Evolutionary conservation across 345 rosid genomes (phyloP).

Genomic region (Syzygium aromaticum): DNA sequence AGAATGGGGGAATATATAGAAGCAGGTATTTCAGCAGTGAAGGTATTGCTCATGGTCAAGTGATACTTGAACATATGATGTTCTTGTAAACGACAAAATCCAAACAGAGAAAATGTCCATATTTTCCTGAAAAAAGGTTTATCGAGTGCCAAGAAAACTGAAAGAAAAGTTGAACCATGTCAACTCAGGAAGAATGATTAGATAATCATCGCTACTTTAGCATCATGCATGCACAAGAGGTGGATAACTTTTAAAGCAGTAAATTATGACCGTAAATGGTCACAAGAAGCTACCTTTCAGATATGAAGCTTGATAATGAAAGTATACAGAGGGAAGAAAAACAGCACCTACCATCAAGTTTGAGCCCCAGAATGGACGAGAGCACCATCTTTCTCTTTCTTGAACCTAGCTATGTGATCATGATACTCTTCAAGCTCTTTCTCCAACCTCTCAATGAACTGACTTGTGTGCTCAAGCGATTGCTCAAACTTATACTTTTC

Average conservation of each 20-base stretch:
- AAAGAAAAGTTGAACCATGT: neutral
- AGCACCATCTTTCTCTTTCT: conserved; percentile 26
- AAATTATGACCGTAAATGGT: neutral
- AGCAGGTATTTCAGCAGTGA: neutral
- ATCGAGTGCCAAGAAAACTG: neutral
- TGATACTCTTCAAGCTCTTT: conserved; percentile 73
- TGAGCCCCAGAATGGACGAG: neutral
- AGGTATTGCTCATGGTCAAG: neutral
- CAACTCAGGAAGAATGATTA: neutral
- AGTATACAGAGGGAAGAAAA: neutral
- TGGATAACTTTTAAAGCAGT: neutral
- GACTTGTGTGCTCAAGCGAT: conserved; percentile 91
- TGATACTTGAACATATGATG: neutral
- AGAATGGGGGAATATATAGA: neutral
- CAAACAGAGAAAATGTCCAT: neutral
- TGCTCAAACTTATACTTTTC: conserved; percentile 74
- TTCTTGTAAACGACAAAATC: neutral
- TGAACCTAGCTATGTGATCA: conserved; percentile 44
- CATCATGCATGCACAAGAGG: neutral
- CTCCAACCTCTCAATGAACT: conserved; percentile 86
- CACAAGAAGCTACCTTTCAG: neutral
- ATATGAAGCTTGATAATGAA: neutral
- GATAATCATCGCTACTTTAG: neutral
- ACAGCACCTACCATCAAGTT: neutral
- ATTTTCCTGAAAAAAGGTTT: neutral